Percentiles rank a stretch among this genome's conserved stretches.
These are phyloP conservation scores for Podila verticillata DNA, from an alignment of 192 early-diverging fungal genomes.

Conservation along the genomic window DNA sequence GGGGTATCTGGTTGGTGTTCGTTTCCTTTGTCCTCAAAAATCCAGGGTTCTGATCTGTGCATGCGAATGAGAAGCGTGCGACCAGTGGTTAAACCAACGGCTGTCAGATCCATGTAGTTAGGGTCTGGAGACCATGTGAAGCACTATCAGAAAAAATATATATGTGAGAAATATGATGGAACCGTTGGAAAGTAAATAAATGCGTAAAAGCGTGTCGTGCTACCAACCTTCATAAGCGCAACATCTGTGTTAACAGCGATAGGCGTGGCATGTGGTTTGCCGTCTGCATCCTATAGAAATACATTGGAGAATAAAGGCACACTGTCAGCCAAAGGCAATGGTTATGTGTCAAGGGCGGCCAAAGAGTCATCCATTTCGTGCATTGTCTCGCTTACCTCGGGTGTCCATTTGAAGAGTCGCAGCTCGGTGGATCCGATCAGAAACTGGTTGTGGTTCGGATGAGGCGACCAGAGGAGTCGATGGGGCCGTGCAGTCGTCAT, in stretches of 20 bases:
- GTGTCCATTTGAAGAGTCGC: conserved; percentile 64
- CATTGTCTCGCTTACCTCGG: conserved; percentile 27
- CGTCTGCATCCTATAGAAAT: conserved; percentile 36
- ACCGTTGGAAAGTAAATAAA: conserved; percentile 14
- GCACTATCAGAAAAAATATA: conserved; percentile 51
- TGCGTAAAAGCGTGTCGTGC: neutral
- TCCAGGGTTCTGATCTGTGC: conserved; percentile 53
- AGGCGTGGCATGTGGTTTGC: conserved; percentile 40
- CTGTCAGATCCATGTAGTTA: conserved; percentile 63
- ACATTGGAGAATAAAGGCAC: neutral
- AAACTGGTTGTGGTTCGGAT: conserved; percentile 61
- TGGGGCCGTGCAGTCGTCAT: conserved; percentile 57
- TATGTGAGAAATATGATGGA: neutral
- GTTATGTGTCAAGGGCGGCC: neutral
- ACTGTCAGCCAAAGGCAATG: neutral
- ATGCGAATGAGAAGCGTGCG: conserved; percentile 63
- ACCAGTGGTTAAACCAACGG: conserved; percentile 68
- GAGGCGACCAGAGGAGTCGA: conserved; percentile 63
- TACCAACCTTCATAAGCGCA: conserved; percentile 54
- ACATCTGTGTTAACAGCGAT: conserved; percentile 59
- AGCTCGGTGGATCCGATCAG: conserved; percentile 66
- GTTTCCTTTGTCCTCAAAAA: conserved; percentile 44
- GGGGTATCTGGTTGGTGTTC: conserved; percentile 53
- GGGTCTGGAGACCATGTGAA: conserved; percentile 75
- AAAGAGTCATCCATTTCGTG: conserved; percentile 2